phyloP scores from a whole-genome alignment of 805 yeast species.

The Spathaspora passalidarum region DNA sequence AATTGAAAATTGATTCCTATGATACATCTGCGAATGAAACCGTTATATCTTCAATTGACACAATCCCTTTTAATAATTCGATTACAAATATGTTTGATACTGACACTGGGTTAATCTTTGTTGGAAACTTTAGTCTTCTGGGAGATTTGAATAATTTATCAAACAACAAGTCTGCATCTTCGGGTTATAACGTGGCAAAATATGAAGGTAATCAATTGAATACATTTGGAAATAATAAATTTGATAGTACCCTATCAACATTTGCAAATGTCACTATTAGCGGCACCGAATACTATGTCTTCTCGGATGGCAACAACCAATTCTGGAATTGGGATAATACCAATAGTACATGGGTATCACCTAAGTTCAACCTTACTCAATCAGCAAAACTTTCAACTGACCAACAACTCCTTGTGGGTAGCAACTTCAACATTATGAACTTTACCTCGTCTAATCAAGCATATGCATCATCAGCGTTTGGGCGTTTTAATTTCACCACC shows the following conservation, averaged over 20 bases:
- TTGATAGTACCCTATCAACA: slow-evolving; percentile 21
- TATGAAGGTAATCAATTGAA: slow-evolving; percentile 40
- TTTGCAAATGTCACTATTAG: slow-evolving; percentile 36
- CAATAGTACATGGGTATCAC: slow-evolving; percentile 30
- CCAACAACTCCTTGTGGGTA: slow-evolving; percentile 35
- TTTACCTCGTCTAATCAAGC: slow-evolving; percentile 25
- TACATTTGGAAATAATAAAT: slow-evolving; percentile 36
- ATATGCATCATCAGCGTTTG: slow-evolving; percentile 15
- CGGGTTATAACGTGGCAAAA: slow-evolving; percentile 35
- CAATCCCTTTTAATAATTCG: slow-evolving; percentile 18
- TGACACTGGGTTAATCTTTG: slow-evolving; percentile 20
- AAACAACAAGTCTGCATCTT: slow-evolving; percentile 20
- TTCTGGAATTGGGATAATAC: slow-evolving; percentile 42
- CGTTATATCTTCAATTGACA: slow-evolving; percentile 4
- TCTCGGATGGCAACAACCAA: slow-evolving; percentile 23
- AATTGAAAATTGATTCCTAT: slow-evolving; percentile 25
- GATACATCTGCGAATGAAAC: slow-evolving; percentile 28
- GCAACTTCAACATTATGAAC: slow-evolving; percentile 34
- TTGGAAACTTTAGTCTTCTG: slow-evolving; percentile 33
- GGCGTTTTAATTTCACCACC: slow-evolving; percentile 16
- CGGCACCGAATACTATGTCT: slow-evolving; percentile 39
- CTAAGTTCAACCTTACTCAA: slow-evolving; percentile 31
- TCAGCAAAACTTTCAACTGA: slow-evolving; percentile 19
- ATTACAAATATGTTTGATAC: slow-evolving; percentile 19
- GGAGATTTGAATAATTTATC: slow-evolving; percentile 27